Base-by-base conservation (phyloP, 2,329 filamentous ascomycete species). In the Talaromyces sp. region DNA sequence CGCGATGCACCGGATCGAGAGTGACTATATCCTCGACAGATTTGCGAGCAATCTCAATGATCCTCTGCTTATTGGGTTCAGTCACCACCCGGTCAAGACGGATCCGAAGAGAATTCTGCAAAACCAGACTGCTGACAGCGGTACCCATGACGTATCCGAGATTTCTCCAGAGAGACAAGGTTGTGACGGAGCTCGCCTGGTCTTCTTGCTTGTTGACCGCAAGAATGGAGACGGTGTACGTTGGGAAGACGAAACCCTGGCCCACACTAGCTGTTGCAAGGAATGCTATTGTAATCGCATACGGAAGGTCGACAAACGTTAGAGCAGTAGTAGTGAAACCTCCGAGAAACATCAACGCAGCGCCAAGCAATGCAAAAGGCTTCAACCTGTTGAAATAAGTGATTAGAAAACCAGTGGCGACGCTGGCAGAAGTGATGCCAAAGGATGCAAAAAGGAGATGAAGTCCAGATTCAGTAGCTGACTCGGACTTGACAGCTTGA, bases 111-210 rank as follows among this genome's bases (percentile, higher is more conserved):
- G 85, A 83, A 71, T 92, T 92, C 77, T 94, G 90, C 67, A 93
- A 79, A 8, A 92, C 85, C 65, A 92, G 82, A 72, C 88, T 90
- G 69, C 87, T 90, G 61, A 84, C 79, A 0, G 90, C 87, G 52
- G 93, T 85, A n/a, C 90, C 91, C 72, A 93, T 82, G 0, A 93
- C 90, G 64, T 84, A 85, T 7, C 90, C 91, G 5, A 93, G 76
- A 65, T 85, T 87, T 63, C 90, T 84, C 86, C 89, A 92, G 19
- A 93, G 78, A 19, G 89, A 84, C 66, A 93, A 79, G 0, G 90
- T 92, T 62, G 84, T 87, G 1, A 89, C 90, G 13, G 88, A 87
- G 47, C 90, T 87, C 14, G 88, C 88, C 74, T 90, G 88, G 58
- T 89, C 86, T 5, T 79, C 72, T 71, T 89, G 86, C 5, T 82